A percentile compares a stretch with the other conserved stretches of the same genome.
Evolutionary conservation across 2,329 filamentous ascomycete species (phyloP).

Genomic region (Mollisia scopiformis): DNA sequence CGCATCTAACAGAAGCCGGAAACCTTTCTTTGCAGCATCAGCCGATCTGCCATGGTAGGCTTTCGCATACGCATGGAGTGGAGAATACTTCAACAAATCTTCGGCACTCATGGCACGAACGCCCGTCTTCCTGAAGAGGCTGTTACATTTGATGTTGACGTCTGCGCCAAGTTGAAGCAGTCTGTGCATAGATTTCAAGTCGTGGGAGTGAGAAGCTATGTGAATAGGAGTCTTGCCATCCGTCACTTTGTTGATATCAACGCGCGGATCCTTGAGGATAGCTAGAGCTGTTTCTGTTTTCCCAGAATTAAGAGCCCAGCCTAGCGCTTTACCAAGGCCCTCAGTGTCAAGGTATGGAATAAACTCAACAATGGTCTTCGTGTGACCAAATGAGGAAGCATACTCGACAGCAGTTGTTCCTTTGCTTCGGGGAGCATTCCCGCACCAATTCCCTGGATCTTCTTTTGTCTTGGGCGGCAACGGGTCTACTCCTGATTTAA

Average conservation of each 20-base stretch:
- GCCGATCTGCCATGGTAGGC: not conserved
- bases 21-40: not conserved
- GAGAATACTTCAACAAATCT: not conserved
- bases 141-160: not conserved
- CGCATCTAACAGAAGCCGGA: conserved; percentile 5
- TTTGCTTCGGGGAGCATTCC: not conserved
- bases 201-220: not conserved
- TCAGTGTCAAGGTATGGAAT: conserved; percentile 29
- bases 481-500: not conserved
- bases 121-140: not conserved
- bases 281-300: not conserved
- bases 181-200: not conserved
- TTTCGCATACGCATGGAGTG: not conserved
- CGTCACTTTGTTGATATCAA: not conserved
- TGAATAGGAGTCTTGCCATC: not conserved
- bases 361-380: conserved; percentile 18
- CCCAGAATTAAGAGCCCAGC: not conserved
- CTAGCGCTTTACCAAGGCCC: conserved; percentile 7
- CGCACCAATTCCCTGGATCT: not conserved
- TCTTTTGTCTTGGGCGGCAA: not conserved
- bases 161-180: not conserved
- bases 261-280: not conserved
- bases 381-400: conserved; percentile 20
- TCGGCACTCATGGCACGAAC: not conserved
- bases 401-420: not conserved